Percentiles rank a stretch among this genome's conserved stretches.
Evolutionary conservation across 108 stramenopile species (phyloP).

Genomic region (Craspedostauros australis): DNA sequence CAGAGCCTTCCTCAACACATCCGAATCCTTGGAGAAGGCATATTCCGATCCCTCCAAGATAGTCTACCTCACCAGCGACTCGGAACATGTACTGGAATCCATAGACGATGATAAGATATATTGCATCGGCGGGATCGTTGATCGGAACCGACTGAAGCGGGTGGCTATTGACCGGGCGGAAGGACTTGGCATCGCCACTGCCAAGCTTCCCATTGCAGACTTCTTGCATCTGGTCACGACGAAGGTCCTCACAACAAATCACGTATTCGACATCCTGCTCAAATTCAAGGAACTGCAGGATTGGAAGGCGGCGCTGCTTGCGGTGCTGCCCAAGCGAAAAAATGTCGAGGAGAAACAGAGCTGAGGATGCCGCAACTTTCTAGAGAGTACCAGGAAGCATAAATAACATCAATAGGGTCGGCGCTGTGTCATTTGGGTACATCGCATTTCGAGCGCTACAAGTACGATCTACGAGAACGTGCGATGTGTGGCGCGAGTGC

Average conservation of each 20-base stretch:
- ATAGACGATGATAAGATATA: conserved; percentile 65
- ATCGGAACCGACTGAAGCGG: conserved; percentile 71
- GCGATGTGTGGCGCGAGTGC: too few species aligned
- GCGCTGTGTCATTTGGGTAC: too few species aligned
- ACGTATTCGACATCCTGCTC: conserved; percentile 79
- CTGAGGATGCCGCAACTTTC: not conserved
- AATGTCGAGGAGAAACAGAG: conserved; percentile 34
- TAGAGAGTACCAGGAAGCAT: not conserved
- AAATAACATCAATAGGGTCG: too few species aligned
- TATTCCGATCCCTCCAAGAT: conserved; percentile 33
- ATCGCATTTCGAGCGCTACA: too few species aligned
- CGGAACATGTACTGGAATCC: conserved; percentile 40
- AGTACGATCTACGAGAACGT: too few species aligned
- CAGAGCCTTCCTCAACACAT: conserved; percentile 44
- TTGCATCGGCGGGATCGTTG: conserved; percentile 85
- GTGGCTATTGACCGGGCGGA: conserved; percentile 58
- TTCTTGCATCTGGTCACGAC: conserved; percentile 51
- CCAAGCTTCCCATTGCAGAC: conserved; percentile 58
- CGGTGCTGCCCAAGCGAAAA: conserved; percentile 66
- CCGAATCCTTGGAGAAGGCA: conserved; percentile 35
- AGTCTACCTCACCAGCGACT: conserved; percentile 81
- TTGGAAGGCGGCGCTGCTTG: conserved; percentile 63
- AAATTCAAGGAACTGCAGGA: conserved; percentile 55
- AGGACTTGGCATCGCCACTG: conserved; percentile 55
- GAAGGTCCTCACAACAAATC: conserved; percentile 71